Conservation (phyloP, 495 filamentous ascomycete genomes). For the Mycothermus thermophilus region DNA sequence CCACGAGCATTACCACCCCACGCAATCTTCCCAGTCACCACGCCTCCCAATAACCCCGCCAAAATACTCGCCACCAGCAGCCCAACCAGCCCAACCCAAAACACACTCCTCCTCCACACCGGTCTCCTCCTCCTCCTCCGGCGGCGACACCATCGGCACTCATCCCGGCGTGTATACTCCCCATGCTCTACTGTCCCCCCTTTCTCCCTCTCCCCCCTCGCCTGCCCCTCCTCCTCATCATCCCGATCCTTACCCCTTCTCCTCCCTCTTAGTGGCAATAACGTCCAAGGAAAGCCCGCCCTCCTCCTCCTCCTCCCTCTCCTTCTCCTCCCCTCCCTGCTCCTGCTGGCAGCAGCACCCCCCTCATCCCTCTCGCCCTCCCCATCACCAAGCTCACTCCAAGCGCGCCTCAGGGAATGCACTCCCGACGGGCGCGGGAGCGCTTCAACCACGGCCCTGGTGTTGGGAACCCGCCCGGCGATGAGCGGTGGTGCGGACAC, state of each 20-base stretch:
- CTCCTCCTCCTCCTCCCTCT: no score
- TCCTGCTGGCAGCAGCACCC: no score
- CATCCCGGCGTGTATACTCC: no score
- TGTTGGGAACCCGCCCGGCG: neutral
- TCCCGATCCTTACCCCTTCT: no score
- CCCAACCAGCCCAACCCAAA: slow-evolving; percentile 9
- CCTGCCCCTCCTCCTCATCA: no score
- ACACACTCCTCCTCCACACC: slow-evolving; percentile 2
- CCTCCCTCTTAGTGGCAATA: no score
- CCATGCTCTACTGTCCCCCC: no score
- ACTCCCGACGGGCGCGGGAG: slow-evolving; percentile 3
- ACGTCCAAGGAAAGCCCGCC: no score
- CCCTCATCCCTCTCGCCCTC: no score
- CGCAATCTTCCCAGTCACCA: slow-evolving; percentile 9
- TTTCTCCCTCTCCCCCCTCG: no score
- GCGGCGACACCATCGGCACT: neutral
- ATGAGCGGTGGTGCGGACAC: neutral
- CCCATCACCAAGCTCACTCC: slow-evolving; percentile 2
- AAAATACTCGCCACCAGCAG: slow-evolving; percentile 7
- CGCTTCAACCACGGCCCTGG: neutral
- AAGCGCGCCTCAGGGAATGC: slow-evolving; percentile 3
- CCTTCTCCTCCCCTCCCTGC: no score
- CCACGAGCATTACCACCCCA: no score
- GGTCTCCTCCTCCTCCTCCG: neutral
- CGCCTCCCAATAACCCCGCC: slow-evolving; percentile 11